phyloP scores from a whole-genome alignment of 2,329 filamentous ascomycete genomes.

The Thelonectria rubi region DNA sequence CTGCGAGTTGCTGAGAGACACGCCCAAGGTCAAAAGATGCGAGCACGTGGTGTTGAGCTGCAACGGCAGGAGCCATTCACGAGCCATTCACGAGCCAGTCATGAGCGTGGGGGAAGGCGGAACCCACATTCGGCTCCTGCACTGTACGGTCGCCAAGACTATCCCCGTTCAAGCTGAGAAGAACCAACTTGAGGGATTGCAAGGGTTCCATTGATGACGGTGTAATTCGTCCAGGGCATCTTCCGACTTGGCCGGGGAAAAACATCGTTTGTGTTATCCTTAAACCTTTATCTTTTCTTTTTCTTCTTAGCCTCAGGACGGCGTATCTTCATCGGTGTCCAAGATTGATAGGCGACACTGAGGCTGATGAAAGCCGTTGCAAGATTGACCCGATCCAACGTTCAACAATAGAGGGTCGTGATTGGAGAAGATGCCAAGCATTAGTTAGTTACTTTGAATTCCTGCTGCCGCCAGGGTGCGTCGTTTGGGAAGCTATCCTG shows the following conservation, averaged over 20 bases:
- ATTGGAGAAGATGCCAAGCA: neutral
- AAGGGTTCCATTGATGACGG: no score
- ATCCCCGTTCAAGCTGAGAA: neutral
- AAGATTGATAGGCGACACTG: neutral
- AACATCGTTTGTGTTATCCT: no score
- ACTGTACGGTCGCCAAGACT: neutral
- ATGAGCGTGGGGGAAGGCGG: slow-evolving; percentile 27
- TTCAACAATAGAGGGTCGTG: no score
- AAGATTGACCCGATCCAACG: neutral
- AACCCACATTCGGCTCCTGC: neutral
- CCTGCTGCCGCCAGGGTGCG: no score
- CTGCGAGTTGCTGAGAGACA: slow-evolving; percentile 25
- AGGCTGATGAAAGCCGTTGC: neutral
- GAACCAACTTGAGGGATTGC: no score
- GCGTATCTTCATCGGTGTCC: no score
- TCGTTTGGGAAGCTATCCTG: no score
- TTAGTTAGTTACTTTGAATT: no score
- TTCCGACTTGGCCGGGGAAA: no score
- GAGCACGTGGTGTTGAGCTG: slow-evolving; percentile 40
- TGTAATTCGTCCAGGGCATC: no score
- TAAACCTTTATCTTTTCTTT: neutral
- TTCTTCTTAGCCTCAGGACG: neutral
- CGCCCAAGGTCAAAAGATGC: slow-evolving; percentile 22
- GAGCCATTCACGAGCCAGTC: slow-evolving; percentile 9
- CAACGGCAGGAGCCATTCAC: slow-evolving; percentile 19